These are phyloP conservation scores for Acmispon strigosus DNA, from an alignment of 306 rosid species.

Conservation along the genomic window DNA sequence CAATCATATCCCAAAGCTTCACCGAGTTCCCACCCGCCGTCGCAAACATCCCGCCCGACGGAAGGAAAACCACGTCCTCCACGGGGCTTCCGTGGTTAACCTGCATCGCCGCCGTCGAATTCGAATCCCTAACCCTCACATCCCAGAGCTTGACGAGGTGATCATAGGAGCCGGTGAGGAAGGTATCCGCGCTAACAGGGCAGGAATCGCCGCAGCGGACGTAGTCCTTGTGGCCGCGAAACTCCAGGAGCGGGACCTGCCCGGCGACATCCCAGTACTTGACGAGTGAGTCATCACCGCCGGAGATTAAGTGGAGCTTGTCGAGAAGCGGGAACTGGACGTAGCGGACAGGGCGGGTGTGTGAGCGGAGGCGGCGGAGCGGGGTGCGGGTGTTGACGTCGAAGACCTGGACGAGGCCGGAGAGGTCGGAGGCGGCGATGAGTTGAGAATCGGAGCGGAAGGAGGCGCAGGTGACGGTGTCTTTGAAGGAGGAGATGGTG, in stretches of 20 bases:
- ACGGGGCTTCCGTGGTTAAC: constrained; percentile 72
- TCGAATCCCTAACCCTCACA: constrained; percentile 49
- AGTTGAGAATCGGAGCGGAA: constrained; percentile 75
- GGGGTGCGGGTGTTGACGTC: constrained; percentile 52
- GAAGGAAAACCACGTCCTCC: constrained; percentile 72
- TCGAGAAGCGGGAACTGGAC: constrained; percentile 61
- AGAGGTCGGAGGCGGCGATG: constrained; percentile 73
- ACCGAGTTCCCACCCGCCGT: constrained; percentile 80
- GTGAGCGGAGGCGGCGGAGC: constrained; percentile 64
- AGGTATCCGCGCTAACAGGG: constrained; percentile 49
- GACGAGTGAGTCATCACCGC: constrained; percentile 78
- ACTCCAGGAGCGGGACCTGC: constrained; percentile 28
- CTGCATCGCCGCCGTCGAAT: constrained; percentile 36
- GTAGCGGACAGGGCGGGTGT: constrained; percentile 67
- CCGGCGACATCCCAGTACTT: constrained; percentile 81
- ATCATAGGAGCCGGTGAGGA: constrained; percentile 81
- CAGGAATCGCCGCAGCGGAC: constrained; percentile 88
- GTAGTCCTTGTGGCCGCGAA: constrained; percentile 69
- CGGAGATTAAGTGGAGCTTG: constrained; percentile 77
- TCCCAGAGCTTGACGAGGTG: constrained; percentile 90
- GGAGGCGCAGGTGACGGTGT: constrained; percentile 63
- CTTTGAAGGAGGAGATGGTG: constrained; percentile 53
- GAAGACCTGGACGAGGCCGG: constrained; percentile 71
- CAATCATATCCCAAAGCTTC: constrained; percentile 85
- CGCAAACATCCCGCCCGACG: constrained; percentile 67